These are phyloP conservation scores for Scheffersomyces stambukii DNA, from an alignment of 1,139 yeast genomes.

Conservation along the genomic window DNA sequence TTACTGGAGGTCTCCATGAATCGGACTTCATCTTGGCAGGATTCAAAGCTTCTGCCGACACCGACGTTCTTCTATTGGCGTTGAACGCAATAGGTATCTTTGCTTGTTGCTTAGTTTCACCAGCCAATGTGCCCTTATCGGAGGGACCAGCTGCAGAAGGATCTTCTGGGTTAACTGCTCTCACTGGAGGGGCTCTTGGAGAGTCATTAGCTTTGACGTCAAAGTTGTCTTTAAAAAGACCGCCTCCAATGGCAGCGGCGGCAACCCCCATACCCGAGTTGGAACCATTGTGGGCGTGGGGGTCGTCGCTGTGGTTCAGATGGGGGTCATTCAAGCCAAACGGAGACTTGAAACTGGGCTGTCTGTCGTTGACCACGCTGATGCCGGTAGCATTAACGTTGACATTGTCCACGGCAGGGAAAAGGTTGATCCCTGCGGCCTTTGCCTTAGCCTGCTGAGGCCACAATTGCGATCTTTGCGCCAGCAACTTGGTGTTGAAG, in stretches of 20 bases:
- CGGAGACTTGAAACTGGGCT: constrained; percentile 59
- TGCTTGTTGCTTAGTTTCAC: no score
- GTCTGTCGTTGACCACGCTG: constrained; percentile 26
- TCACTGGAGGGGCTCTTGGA: constrained; percentile 11
- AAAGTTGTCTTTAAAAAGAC: constrained; percentile 43
- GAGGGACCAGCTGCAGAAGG: constrained; percentile 9
- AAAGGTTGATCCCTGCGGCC: constrained; percentile 50
- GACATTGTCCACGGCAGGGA: constrained; percentile 36
- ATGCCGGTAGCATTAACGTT: constrained; percentile 19
- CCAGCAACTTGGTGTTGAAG: constrained; percentile 57
- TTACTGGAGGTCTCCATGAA: constrained; percentile 71
- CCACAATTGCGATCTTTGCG: constrained; percentile 56
- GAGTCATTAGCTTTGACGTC: constrained; percentile 34
- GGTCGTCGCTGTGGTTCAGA: constrained; percentile 19
- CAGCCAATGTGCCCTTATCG: no score
- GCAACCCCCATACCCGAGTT: constrained; percentile 6
- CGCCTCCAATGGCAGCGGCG: constrained; percentile 8
- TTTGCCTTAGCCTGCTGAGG: constrained; percentile 48
- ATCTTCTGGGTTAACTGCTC: constrained; percentile 14
- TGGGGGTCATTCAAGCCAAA: constrained; percentile 62
- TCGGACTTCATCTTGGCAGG: constrained; percentile 55
- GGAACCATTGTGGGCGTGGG: constrained; percentile 12
- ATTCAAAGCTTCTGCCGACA: constrained; percentile 73
- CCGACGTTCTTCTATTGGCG: constrained; percentile 82
- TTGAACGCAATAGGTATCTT: constrained; percentile 58